Base-by-base conservation (phyloP, 495 filamentous ascomycete species). In the Aspergillus asperescens region DNA sequence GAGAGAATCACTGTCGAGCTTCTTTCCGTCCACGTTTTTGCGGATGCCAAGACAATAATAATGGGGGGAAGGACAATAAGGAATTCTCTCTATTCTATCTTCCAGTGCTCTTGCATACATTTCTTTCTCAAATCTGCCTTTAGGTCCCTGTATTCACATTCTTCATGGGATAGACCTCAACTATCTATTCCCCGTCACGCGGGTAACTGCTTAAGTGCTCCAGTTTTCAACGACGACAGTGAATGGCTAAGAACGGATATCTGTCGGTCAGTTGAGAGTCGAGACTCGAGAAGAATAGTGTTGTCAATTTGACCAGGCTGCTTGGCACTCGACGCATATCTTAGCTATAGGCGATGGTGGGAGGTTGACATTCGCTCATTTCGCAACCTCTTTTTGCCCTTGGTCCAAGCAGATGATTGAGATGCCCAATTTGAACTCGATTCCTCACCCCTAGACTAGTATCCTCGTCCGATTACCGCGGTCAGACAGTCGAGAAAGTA, bases 11-110 rank as follows among this genome's bases (percentile, higher is more conserved):
- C 50, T 15, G 47, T 54, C 28, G 40, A 57, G 44, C 43, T 22
- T 48, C 42, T 35, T 47, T 24, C 46, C 49, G 53, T 48, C 53
- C 27, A 54, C 47, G 50, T 39, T 57, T 56, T 48, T 35, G 39
- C 49, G 34, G 56, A 54, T 61, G 60, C 56, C 54, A 63, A 66
- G 61, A 51, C 28, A 51, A 56, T 43, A 54, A 48, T 42, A 20
- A 31, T 54, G 51, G 50, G 54, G 40, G 27, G 54, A 57, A 29
- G 52, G 34, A 49, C 46, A 47, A 40, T 31, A 47, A 46, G 32
- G 34, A 23, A 39, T 38, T 43, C 52, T 32, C 39, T 50, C 42
- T 45, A 56, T 39, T 50, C 47, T 51, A 40, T 28, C 40, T 28
- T 47, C 47, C 22, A 40, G 20, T 52, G 31, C 52, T 43, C 22